Percentiles rank a stretch among this genome's conserved stretches.
These are phyloP conservation scores for Cladophialophora yegresii DNA, from an alignment of 2,329 filamentous ascomycete species.

Conservation along the genomic window DNA sequence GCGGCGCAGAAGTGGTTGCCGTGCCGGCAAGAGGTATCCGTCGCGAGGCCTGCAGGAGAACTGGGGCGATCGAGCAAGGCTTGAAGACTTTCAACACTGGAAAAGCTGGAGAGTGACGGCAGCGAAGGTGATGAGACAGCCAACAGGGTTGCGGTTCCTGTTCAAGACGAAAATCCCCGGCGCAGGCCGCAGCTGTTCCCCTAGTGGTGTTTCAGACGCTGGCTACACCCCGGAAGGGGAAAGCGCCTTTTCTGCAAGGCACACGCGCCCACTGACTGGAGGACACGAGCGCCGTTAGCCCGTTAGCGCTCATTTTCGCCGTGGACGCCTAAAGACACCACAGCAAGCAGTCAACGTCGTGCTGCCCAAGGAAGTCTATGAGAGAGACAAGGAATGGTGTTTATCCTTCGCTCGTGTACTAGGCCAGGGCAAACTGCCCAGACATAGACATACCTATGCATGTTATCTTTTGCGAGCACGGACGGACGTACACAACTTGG, in stretches of 20 bases:
- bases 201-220: conserved; percentile 10
- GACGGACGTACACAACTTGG: no score
- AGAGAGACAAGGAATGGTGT: no score
- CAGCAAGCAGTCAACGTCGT: not conserved
- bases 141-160: not conserved
- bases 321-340: not conserved
- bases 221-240: no score
- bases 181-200: not conserved
- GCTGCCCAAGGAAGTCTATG: not conserved
- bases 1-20: not conserved
- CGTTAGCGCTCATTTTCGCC: conserved; percentile 1
- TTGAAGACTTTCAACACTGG: not conserved
- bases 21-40: not conserved
- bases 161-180: not conserved
- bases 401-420: no score
- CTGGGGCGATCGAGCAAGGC: conserved; percentile 3
- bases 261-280: conserved; percentile 4
- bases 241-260: conserved; percentile 1
- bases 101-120: not conserved
- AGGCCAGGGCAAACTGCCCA: no score
- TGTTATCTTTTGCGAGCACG: no score
- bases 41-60: not conserved
- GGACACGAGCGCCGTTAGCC: conserved; percentile 6
- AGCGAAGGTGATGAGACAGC: not conserved
- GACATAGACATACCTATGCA: no score